A percentile compares a stretch with the other conserved stretches of the same genome.
These are phyloP conservation scores for Alternaria dauci DNA, from an alignment of 2,329 filamentous ascomycete species.

Conservation along the genomic window DNA sequence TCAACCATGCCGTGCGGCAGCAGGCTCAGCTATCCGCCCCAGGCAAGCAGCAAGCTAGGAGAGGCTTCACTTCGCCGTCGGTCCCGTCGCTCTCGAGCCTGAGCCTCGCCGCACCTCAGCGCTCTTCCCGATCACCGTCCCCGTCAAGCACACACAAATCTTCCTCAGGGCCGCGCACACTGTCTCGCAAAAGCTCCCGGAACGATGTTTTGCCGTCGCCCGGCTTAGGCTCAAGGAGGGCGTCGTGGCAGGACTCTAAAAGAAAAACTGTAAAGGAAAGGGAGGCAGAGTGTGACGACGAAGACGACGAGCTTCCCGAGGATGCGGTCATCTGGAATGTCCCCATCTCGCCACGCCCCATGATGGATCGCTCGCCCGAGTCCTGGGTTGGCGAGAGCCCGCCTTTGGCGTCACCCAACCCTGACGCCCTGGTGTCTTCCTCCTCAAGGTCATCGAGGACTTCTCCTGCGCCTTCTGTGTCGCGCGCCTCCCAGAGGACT, in stretches of 20 bases:
- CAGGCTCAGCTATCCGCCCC: constrained; percentile 51
- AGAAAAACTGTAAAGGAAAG: constrained; percentile 75
- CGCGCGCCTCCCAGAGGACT: constrained; percentile 27
- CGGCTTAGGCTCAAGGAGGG: constrained; percentile 51
- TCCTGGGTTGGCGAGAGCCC: constrained; percentile 41
- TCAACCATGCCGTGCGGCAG: constrained; percentile 43
- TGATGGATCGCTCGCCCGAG: constrained; percentile 51
- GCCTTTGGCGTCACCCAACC: constrained; percentile 35
- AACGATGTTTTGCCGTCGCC: constrained; percentile 44
- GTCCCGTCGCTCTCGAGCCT: constrained; percentile 45
- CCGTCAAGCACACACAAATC: constrained; percentile 41
- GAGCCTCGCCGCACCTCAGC: constrained; percentile 42
- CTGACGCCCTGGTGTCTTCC: constrained; percentile 25
- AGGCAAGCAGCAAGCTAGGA: constrained; percentile 47
- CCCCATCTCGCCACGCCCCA: constrained; percentile 72
- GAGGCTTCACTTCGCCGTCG: constrained; percentile 53
- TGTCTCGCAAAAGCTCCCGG: constrained; percentile 46
- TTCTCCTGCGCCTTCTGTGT: constrained; percentile 36
- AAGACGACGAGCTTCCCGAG: constrained; percentile 74
- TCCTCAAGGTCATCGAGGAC: constrained; percentile 38
- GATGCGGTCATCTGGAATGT: constrained; percentile 83
- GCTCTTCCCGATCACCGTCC: constrained; percentile 49
- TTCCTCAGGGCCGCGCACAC: constrained; percentile 38
- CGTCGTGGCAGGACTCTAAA: constrained; percentile 70
- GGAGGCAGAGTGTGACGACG: constrained; percentile 81